Evolutionary conservation across 2,329 filamentous ascomycete genomes (phyloP).

Genomic region (Claviceps arundinis): DNA sequence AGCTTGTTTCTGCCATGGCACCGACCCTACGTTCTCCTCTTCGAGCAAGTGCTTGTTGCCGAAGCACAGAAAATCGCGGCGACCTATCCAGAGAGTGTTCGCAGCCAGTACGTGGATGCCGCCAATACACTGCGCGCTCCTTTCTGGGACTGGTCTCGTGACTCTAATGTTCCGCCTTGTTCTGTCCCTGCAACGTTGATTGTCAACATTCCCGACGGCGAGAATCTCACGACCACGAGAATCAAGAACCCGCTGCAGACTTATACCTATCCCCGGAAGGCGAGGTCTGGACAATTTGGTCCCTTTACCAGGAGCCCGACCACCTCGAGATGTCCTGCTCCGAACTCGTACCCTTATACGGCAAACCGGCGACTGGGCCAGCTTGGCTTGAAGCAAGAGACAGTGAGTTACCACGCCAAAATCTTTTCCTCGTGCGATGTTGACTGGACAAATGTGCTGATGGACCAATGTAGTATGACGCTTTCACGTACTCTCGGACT

Average conservation of each 20-base stretch:
- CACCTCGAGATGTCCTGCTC: slow-evolving; percentile 27
- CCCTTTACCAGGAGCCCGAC: slow-evolving; percentile 12
- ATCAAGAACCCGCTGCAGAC: slow-evolving; percentile 40
- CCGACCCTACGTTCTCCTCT: slow-evolving; percentile 39
- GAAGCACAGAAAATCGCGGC: slow-evolving; percentile 32
- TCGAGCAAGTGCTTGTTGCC: slow-evolving; percentile 40
- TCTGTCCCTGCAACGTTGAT: slow-evolving; percentile 21
- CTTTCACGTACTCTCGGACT: slow-evolving; percentile 22
- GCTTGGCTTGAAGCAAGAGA: slow-evolving; percentile 24
- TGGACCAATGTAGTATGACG: slow-evolving; percentile 22
- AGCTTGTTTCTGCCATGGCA: slow-evolving; percentile 42
- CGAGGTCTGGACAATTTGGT: slow-evolving; percentile 23
- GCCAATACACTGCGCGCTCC: slow-evolving; percentile 34
- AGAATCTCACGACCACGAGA: slow-evolving; percentile 14
- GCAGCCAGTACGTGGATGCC: slow-evolving; percentile 26
- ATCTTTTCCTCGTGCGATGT: background rate
- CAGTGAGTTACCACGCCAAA: slow-evolving; percentile 20
- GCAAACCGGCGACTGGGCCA: slow-evolving; percentile 22
- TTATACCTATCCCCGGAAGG: slow-evolving; percentile 33
- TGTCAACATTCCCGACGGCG: slow-evolving; percentile 28
- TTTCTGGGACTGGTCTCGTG: slow-evolving; percentile 41
- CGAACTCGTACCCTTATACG: slow-evolving; percentile 24
- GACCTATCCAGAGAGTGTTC: slow-evolving; percentile 24
- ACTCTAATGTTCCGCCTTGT: slow-evolving; percentile 29
- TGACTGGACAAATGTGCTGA: background rate